Percentiles rank a stretch among this genome's conserved stretches.
Evolutionary conservation across 225 moss, liverwort and hornwort genomes (phyloP).

Genomic region (Climacium dendroides): DNA sequence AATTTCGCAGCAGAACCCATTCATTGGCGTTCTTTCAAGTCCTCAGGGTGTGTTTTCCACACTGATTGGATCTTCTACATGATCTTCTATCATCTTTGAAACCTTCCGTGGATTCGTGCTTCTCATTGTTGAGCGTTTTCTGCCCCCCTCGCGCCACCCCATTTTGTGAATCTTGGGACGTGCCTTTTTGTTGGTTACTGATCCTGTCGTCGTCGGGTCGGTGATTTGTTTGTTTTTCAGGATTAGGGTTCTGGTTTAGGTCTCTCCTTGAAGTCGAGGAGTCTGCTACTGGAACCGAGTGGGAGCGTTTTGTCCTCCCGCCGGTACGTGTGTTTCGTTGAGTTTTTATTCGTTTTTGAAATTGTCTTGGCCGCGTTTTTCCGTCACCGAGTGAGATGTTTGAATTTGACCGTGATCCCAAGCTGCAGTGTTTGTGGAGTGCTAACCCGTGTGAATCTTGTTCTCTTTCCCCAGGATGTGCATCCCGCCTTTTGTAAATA

Average conservation of each 20-base stretch:
- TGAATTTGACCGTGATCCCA: background rate
- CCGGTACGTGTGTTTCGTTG: background rate
- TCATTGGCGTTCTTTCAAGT: background rate
- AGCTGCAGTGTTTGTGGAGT: background rate
- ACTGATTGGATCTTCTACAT: background rate
- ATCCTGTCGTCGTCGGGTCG: background rate
- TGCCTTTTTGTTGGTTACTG: background rate
- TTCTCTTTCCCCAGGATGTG: background rate
- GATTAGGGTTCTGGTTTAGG: conserved; percentile 29
- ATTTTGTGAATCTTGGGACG: background rate
- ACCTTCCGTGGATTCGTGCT: background rate
- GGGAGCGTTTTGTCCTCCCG: background rate
- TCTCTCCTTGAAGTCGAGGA: background rate
- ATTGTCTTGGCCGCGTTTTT: background rate
- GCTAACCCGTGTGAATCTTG: background rate
- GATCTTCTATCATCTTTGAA: background rate
- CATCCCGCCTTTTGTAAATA: conserved; percentile 7
- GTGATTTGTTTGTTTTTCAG: background rate
- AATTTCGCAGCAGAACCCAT: background rate
- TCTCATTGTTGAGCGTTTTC: background rate
- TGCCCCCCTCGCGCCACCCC: too few relatives aligned
- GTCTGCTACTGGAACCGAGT: background rate
- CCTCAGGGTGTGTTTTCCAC: background rate
- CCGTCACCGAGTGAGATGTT: background rate
- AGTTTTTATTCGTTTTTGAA: background rate